Conservation (phyloP, 345 rosid species). For the Hibiscus syriacus region DNA sequence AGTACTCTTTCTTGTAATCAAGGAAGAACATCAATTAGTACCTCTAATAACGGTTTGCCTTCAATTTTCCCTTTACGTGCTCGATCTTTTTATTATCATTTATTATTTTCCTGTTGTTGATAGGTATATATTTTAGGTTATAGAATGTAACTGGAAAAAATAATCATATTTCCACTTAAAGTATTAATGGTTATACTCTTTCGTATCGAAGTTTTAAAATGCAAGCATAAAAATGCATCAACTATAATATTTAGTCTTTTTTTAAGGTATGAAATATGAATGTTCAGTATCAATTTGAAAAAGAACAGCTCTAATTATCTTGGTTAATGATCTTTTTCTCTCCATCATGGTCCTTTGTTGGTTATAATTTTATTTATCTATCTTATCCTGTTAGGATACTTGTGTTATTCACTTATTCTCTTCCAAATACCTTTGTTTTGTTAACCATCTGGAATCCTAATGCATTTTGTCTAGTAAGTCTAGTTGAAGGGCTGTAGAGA, state of each 20-base stretch:
- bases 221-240: neutral
- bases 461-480: neutral
- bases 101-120: neutral
- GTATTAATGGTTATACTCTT: neutral
- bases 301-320: neutral
- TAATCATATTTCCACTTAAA: neutral
- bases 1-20: slow-evolving; percentile 47
- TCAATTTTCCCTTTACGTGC: slow-evolving; percentile 7
- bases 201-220: neutral
- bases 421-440: neutral
- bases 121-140: neutral
- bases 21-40: slow-evolving; percentile 40
- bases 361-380: neutral
- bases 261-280: neutral
- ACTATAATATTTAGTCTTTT: neutral
- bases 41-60: slow-evolving; percentile 52
- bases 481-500: neutral
- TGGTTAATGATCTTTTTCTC: neutral
- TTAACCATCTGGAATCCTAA: neutral
- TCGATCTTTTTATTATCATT: neutral
- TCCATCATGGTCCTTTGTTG: neutral
- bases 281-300: neutral
- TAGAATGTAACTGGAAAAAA: slow-evolving; percentile 3
- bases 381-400: neutral
- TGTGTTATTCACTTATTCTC: neutral